phyloP scores from a whole-genome alignment of 257 asterid species.

The Scutellaria baicalensis region DNA sequence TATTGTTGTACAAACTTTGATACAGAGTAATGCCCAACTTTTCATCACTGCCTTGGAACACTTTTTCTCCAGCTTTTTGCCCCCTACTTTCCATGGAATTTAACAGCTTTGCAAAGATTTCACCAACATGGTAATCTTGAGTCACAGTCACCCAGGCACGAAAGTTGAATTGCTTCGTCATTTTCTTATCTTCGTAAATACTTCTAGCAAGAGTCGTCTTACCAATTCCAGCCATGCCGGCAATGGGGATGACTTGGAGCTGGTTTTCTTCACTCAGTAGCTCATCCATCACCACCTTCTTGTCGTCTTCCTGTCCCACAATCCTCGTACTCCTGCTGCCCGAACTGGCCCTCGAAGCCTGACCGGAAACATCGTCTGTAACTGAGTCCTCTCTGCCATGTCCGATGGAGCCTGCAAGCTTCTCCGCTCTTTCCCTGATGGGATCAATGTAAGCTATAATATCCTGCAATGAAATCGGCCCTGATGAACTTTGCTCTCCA shows the following conservation, averaged over 20 bases:
- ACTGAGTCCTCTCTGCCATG: neutral
- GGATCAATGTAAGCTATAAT: neutral
- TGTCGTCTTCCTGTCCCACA: conserved; percentile 20
- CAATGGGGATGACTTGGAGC: conserved; percentile 11
- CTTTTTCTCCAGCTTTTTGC: conserved; percentile 6
- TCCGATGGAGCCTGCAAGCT: neutral
- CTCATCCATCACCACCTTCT: neutral
- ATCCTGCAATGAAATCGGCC: neutral
- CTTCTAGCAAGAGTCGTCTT: conserved; percentile 35
- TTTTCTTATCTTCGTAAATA: conserved; percentile 4
- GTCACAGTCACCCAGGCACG: conserved; percentile 35
- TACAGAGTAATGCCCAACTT: neutral
- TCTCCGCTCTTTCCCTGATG: neutral
- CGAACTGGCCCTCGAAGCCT: neutral
- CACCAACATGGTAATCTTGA: conserved; percentile 6
- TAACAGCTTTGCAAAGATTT: conserved; percentile 13
- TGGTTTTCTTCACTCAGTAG: neutral
- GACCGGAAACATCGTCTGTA: neutral
- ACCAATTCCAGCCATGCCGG: conserved; percentile 32
- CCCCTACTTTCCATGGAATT: conserved; percentile 7
- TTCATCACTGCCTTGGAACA: neutral
- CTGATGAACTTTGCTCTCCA: neutral
- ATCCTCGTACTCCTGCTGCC: neutral
- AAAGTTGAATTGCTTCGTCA: neutral
- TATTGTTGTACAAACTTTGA: neutral